phyloP scores from a whole-genome alignment of 2,329 filamentous ascomycete species.

The Paracoccidioides brasiliensis region DNA sequence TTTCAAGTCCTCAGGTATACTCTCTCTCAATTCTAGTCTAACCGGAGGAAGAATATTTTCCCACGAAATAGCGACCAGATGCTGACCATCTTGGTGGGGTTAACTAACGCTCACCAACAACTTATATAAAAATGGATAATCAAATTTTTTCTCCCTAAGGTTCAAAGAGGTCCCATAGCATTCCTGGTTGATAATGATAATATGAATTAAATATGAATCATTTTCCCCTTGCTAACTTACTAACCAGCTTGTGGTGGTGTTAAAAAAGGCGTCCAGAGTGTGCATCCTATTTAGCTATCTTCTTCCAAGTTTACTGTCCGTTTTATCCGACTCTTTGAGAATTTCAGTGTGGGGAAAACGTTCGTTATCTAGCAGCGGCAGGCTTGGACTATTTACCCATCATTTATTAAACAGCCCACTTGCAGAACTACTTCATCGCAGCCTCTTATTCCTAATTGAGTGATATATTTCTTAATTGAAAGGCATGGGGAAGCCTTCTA shows the following conservation, averaged over 20 bases:
- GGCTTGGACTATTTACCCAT: not conserved
- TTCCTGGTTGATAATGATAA: no score
- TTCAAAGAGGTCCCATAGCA: not conserved
- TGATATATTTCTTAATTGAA: not conserved
- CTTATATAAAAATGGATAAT: no score
- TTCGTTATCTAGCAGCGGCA: not conserved
- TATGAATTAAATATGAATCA: not conserved
- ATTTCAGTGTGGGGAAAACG: not conserved
- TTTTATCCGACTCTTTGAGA: not conserved
- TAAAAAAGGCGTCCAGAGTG: no score
- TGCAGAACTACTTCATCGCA: not conserved
- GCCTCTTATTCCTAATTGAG: not conserved
- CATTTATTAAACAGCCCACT: not conserved
- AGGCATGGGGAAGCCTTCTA: constrained; percentile 19
- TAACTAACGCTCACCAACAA: not conserved
- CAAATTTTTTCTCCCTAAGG: no score
- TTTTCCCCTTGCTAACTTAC: not conserved
- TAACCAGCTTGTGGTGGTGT: no score
- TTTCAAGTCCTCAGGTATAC: no score
- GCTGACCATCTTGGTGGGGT: not conserved
- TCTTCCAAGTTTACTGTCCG: not conserved
- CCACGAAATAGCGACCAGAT: not conserved
- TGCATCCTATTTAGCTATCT: not conserved
- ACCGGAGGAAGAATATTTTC: not conserved
- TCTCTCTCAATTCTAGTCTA: not conserved